phyloP scores from a whole-genome alignment of 106 monocot species.

The Amphibolis antarctica region DNA sequence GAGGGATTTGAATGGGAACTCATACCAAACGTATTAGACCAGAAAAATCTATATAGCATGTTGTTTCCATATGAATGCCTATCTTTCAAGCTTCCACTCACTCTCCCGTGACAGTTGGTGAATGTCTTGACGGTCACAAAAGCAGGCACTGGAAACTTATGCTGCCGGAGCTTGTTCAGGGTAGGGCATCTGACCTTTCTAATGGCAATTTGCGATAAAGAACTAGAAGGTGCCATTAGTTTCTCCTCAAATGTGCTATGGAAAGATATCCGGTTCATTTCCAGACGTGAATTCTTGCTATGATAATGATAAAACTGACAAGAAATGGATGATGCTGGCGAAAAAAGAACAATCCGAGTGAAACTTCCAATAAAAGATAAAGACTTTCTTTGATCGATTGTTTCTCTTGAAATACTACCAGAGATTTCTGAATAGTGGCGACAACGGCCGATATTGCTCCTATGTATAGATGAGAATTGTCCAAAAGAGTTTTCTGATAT shows the following conservation, averaged over 20 bases:
- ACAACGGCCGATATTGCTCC: background rate
- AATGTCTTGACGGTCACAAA: conserved; percentile 12
- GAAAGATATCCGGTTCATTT: background rate
- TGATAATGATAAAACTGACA: background rate
- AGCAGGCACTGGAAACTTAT: conserved; percentile 1
- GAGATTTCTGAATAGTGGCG: background rate
- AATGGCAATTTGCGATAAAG: conserved; percentile 9
- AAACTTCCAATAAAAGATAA: conserved; percentile 1
- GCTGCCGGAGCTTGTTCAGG: background rate
- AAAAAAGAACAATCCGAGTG: background rate
- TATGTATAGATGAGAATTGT: background rate
- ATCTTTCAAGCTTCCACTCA: conserved; percentile 34
- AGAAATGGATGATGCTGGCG: conserved; percentile 3
- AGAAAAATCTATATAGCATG: conserved; percentile 46
- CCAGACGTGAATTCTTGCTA: background rate
- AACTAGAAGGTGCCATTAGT: conserved; percentile 34
- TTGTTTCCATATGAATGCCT: conserved; percentile 31
- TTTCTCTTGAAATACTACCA: background rate
- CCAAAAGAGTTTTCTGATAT: background rate
- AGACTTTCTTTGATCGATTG: background rate
- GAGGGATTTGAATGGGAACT: conserved; percentile 15
- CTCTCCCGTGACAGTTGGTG: conserved; percentile 23
- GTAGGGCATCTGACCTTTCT: conserved; percentile 10
- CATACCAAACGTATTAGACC: conserved; percentile 27
- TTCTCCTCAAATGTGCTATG: background rate